Evolutionary conservation across 306 rosid species (phyloP).

Genomic region (Datisca glomerata): DNA sequence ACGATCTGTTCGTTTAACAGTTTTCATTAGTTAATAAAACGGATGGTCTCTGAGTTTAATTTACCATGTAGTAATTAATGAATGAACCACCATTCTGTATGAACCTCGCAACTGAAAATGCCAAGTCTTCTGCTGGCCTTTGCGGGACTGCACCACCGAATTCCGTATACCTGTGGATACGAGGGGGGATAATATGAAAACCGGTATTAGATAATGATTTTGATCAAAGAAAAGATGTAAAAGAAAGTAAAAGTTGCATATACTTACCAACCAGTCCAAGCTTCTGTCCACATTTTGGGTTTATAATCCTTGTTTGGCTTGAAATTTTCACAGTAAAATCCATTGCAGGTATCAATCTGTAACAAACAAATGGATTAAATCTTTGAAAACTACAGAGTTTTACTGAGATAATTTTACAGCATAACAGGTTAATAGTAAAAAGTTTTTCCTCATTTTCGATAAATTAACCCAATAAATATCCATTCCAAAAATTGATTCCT

Average conservation of each 20-base stretch:
- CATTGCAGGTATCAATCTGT: slow-evolving; percentile 93
- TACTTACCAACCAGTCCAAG: slow-evolving; percentile 89
- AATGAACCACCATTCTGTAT: slow-evolving; percentile 83
- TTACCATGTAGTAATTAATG: slow-evolving; percentile 81
- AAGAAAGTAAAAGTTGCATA: slow-evolving; percentile 4
- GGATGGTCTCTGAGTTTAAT: not conserved
- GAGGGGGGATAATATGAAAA: not conserved
- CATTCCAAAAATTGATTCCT: no score
- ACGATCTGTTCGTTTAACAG: not conserved
- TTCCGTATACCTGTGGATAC: slow-evolving; percentile 54
- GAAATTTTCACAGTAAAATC: slow-evolving; percentile 74
- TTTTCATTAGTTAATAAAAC: no score
- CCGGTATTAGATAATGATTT: not conserved
- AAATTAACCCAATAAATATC: no score
- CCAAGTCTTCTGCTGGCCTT: slow-evolving; percentile 82
- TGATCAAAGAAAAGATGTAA: not conserved
- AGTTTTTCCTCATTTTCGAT: no score
- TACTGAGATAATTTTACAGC: no score
- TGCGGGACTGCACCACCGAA: slow-evolving; percentile 78
- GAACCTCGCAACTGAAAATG: slow-evolving; percentile 74
- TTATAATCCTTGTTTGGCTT: slow-evolving; percentile 55
- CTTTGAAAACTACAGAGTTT: no score
- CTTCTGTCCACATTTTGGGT: slow-evolving; percentile 97
- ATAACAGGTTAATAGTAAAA: no score
- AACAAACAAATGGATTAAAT: slow-evolving; percentile 5